A percentile compares a stretch with the other conserved stretches of the same genome.
Evolutionary conservation across 2,329 filamentous ascomycete species (phyloP).

Genomic region (Reticulascus tulasneorum): DNA sequence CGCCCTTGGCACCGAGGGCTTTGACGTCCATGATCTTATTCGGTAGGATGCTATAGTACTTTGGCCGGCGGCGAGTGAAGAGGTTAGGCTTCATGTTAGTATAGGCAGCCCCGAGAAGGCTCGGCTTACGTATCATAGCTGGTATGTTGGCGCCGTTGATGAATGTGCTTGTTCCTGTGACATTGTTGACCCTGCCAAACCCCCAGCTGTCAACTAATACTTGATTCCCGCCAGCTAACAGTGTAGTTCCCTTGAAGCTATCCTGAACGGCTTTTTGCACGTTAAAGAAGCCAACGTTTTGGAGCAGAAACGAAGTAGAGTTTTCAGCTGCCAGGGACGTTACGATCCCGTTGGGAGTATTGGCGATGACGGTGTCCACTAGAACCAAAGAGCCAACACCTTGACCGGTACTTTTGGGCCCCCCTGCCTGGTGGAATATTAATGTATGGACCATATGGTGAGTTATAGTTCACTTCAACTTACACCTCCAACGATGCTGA

Average conservation of each 20-base stretch:
- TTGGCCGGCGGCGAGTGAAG: background rate
- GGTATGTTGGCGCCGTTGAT: background rate
- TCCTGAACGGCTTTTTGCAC: background rate
- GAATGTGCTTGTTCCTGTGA: background rate
- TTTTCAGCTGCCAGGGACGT: background rate
- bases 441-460: too few species aligned
- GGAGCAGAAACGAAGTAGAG: background rate
- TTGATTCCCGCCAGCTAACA: conserved; percentile 1
- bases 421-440: too few species aligned
- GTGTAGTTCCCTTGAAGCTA: background rate
- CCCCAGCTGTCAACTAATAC: conserved; percentile 1
- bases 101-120: background rate
- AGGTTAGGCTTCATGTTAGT: conserved; percentile 1
- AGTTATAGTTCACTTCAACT: too few species aligned
- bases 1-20: conserved; percentile 35
- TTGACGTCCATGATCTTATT: background rate
- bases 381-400: conserved; percentile 1
- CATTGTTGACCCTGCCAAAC: conserved; percentile 1
- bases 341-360: background rate
- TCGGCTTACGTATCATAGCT: background rate
- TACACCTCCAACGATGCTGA: background rate
- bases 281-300: conserved; percentile 4
- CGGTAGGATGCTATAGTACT: background rate
- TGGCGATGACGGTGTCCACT: conserved; percentile 1
- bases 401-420: too few species aligned